Conservation (phyloP, 352 stramenopile genomes). For the Pythium diclinum region DNA sequence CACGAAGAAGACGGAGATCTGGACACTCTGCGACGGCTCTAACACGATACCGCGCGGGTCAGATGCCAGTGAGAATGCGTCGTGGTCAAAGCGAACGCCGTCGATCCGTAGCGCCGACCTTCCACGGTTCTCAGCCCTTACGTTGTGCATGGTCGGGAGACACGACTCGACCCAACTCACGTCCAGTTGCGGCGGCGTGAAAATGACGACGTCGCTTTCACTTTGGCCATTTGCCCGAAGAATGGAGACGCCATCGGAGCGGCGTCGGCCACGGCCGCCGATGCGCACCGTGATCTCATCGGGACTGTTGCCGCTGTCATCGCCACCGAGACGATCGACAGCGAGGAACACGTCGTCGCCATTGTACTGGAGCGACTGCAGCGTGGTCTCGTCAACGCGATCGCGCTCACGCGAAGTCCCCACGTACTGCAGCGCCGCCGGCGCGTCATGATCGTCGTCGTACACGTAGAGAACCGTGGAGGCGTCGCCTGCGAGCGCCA, state of each 20-base stretch:
- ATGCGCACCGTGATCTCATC: constrained; percentile 10
- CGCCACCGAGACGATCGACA: neutral
- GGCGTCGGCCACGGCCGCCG: constrained; percentile 13
- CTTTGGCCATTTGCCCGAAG: constrained; percentile 20
- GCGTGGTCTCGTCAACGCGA: neutral
- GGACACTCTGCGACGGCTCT: constrained; percentile 32
- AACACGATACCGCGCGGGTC: constrained; percentile 38
- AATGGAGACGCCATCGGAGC: constrained; percentile 40
- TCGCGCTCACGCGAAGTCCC: neutral
- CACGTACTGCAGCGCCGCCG: neutral
- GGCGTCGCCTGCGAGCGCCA: neutral
- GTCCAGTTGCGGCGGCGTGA: constrained; percentile 34
- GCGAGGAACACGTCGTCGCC: neutral
- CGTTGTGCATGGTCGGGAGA: constrained; percentile 26
- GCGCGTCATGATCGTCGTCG: neutral
- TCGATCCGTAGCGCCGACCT: constrained; percentile 32
- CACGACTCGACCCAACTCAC: constrained; percentile 43
- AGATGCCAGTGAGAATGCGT: constrained; percentile 36
- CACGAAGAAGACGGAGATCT: constrained; percentile 41
- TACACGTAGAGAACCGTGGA: constrained; percentile 2
- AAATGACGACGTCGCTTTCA: constrained; percentile 25
- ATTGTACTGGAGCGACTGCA: neutral
- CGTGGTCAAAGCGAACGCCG: constrained; percentile 41
- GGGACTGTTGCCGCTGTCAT: neutral
- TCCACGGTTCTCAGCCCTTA: constrained; percentile 42